Conservation (phyloP, 169 alveolate genomes). For the Plasmodium gonderi region DNA sequence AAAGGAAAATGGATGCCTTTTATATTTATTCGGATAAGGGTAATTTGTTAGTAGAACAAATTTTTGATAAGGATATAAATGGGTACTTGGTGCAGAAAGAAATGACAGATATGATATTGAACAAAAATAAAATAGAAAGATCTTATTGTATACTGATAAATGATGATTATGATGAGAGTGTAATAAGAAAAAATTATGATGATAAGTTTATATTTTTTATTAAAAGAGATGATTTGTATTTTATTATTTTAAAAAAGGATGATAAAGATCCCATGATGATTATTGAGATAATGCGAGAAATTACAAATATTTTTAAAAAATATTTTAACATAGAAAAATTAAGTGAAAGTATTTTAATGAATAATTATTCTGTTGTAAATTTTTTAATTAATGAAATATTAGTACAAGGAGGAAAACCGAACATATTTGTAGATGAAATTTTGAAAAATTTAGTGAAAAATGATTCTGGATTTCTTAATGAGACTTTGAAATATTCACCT, state of each 20-base stretch:
- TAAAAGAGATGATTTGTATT: slow-evolving; percentile 22
- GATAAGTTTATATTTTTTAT: slow-evolving; percentile 17
- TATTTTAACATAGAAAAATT: slow-evolving; percentile 43
- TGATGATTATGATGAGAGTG: background rate
- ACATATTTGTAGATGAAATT: slow-evolving; percentile 23
- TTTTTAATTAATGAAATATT: slow-evolving; percentile 68
- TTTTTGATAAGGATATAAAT: background rate
- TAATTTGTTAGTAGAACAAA: slow-evolving; percentile 21
- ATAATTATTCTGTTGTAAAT: slow-evolving; percentile 48
- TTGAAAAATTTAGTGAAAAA: slow-evolving; percentile 31
- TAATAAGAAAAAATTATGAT: background rate
- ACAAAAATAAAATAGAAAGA: background rate
- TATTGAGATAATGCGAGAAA: slow-evolving; percentile 54
- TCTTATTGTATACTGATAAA: slow-evolving; percentile 1
- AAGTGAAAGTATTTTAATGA: slow-evolving; percentile 2
- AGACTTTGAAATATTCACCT: slow-evolving; percentile 21
- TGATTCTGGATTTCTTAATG: slow-evolving; percentile 35
- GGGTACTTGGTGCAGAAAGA: background rate
- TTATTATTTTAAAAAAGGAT: slow-evolving; percentile 18
- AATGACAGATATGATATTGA: slow-evolving; percentile 4
- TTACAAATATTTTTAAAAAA: slow-evolving; percentile 22
- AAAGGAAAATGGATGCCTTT: slow-evolving; percentile 37
- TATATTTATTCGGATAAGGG: slow-evolving; percentile 22
- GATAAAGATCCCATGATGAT: slow-evolving; percentile 48
- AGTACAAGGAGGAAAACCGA: slow-evolving; percentile 61